phyloP scores from a whole-genome alignment of 2,329 filamentous ascomycete genomes.

The Amphichorda felina region DNA sequence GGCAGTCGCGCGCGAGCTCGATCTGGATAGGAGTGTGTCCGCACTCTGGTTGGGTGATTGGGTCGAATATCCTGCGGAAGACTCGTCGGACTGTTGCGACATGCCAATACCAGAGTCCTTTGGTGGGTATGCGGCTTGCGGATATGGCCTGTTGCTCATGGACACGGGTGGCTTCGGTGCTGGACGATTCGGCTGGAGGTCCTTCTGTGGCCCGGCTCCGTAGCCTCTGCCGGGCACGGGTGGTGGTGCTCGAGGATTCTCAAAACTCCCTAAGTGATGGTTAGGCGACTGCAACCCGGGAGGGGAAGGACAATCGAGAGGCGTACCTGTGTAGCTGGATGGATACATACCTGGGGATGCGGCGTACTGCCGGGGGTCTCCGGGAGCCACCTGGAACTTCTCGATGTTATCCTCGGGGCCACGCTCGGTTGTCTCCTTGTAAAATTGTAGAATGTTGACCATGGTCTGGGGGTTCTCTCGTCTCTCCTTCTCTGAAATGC shows the following conservation, averaged over 20 bases:
- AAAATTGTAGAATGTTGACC: conserved; percentile 91
- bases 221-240: conserved; percentile 62
- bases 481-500: conserved; percentile 91
- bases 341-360: conserved; percentile 40
- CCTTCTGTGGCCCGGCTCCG: conserved; percentile 34
- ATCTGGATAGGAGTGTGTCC: conserved; percentile 33
- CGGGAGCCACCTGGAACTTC: conserved; percentile 76
- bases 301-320: conserved; percentile 17
- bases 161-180: conserved; percentile 76
- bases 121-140: conserved; percentile 33
- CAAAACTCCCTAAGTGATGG: conserved; percentile 61
- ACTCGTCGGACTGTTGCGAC: conserved; percentile 45
- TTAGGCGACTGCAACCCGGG: conserved; percentile 26
- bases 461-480: conserved; percentile 93
- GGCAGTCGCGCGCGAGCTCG: conserved; percentile 52
- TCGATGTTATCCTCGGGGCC: conserved; percentile 81
- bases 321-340: conserved; percentile 43
- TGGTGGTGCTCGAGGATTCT: conserved; percentile 88
- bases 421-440: conserved; percentile 82
- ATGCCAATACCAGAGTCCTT: conserved; percentile 56
- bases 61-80: not conserved
- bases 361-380: conserved; percentile 28
- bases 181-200: conserved; percentile 64
- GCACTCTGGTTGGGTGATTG: not conserved
- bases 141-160: conserved; percentile 43